Evolutionary conservation across 192 early-diverging fungal genomes (phyloP), one percentile per base, ranked within the genome.

Genomic region (Irineochytrium annulatum): DNA sequence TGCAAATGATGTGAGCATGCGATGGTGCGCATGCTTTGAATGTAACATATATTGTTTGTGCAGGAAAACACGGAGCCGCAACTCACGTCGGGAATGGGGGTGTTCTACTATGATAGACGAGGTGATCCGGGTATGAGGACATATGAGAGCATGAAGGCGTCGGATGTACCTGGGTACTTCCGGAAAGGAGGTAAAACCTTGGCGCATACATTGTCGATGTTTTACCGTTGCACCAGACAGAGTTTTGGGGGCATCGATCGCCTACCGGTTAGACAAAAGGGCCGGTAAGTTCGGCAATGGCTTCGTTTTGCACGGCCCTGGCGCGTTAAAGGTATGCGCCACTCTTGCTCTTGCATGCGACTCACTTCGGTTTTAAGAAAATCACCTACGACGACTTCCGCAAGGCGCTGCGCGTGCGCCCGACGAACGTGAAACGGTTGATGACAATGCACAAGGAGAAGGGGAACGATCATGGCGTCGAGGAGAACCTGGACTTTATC

Each of bases 121-220:
- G 60, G 60, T 14, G 60, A 62, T 29, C 22, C 28, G 22, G 19
- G 35, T 11, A 62, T 53, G 26, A 27, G 20, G 6, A 30, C 32
- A 22, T 53, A 35, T 39, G 60, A 52, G 19, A 20, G 29, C 19
- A 39, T 29, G 27, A 37, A 5, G 17, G 56, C 29, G 16, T 55
- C 53, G 16, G 35, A 55, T 17, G 60, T 53, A 5, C 60, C 60
- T 6, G 14, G 51, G 17, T 62, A 62, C 22, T 24, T 53, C 24
- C 20, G 27, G 24, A 13, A 39, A 4, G 48, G 48, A 17, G n/a
- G n/a, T n/a, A n/a, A n/a, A n/a, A n/a, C n/a, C n/a, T n/a, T n/a
- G n/a, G n/a, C n/a, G n/a, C n/a, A n/a, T n/a, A n/a, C n/a, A n/a
- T n/a, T n/a, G n/a, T n/a, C n/a, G n/a, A n/a, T n/a, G n/a, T n/a